phyloP scores from a whole-genome alignment of 345 rosid species.

The Hevea brasiliensis region DNA sequence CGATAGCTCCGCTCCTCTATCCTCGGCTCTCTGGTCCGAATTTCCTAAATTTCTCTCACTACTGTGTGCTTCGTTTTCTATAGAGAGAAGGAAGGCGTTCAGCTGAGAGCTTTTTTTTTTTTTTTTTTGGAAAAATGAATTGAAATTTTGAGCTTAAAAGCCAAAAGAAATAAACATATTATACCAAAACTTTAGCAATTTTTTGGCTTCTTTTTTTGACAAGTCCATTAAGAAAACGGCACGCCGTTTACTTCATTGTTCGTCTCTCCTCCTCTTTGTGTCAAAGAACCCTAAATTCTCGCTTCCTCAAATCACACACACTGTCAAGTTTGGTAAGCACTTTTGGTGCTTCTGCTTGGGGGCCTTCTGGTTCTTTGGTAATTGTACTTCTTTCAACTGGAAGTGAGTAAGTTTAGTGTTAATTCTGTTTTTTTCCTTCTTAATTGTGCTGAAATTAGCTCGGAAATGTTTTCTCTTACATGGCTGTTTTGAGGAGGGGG shows the following conservation, averaged over 20 bases:
- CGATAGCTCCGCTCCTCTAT: constrained; percentile 4
- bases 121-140: neutral
- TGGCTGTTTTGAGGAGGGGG: neutral
- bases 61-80: neutral
- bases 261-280: constrained; percentile 1
- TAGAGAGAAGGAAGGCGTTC: neutral
- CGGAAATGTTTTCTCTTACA: constrained; percentile 3
- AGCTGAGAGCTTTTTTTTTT: neutral
- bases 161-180: neutral
- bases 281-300: constrained; percentile 41
- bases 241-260: constrained; percentile 20
- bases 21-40: constrained; percentile 11
- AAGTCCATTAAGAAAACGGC: constrained; percentile 11
- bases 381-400: constrained; percentile 19
- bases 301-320: constrained; percentile 38
- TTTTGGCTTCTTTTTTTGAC: constrained; percentile 8
- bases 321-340: constrained; percentile 17
- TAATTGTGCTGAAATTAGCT: constrained; percentile 19
- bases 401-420: constrained; percentile 21
- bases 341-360: constrained; percentile 19
- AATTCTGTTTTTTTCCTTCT: constrained; percentile 16
- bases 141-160: constrained; percentile 12
- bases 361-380: constrained; percentile 20
- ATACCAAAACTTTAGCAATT: neutral
- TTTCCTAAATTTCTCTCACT: constrained; percentile 1